Conservation (phyloP, 257 asterid species). For the Cordia subcordata region DNA sequence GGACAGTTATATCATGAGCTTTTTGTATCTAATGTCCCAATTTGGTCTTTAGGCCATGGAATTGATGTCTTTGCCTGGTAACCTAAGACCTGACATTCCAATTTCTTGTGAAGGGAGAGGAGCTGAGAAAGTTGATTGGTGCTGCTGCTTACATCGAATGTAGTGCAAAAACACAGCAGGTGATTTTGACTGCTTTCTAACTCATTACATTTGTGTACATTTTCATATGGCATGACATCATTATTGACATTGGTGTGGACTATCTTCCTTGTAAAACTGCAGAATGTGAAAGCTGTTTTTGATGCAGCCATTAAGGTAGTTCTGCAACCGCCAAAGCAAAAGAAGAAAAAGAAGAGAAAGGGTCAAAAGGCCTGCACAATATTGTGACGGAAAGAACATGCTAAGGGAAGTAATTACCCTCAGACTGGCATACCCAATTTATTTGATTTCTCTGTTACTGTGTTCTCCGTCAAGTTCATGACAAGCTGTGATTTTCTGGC, state of each 20-base stretch:
- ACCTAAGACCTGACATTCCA: slow-evolving; percentile 12
- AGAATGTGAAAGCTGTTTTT: slow-evolving; percentile 74
- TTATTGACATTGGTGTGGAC: not conserved
- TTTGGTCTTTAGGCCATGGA: not conserved
- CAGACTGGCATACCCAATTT: not conserved
- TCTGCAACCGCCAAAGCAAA: slow-evolving; percentile 69
- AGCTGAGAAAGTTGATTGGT: slow-evolving; percentile 71
- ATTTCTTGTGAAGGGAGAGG: slow-evolving; percentile 59
- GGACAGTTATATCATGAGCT: not conserved
- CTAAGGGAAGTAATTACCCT: not conserved
- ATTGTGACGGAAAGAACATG: slow-evolving; percentile 35
- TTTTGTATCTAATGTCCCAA: not conserved
- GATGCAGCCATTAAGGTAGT: slow-evolving; percentile 78
- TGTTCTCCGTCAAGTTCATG: slow-evolving; percentile 19
- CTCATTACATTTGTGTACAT: not conserved
- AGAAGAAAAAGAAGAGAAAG: slow-evolving; percentile 74
- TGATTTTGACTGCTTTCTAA: slow-evolving; percentile 5
- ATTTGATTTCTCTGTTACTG: slow-evolving; percentile 4
- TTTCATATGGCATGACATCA: not conserved
- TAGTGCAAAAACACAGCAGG: slow-evolving; percentile 84
- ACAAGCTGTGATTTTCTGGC: slow-evolving; percentile 5
- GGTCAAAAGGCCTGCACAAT: slow-evolving; percentile 64
- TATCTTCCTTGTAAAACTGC: slow-evolving; percentile 15
- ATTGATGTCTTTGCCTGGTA: not conserved
- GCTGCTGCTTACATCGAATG: slow-evolving; percentile 81